A percentile compares a stretch with the other conserved stretches of the same genome.
Evolutionary conservation across 495 filamentous ascomycete genomes (phyloP).

Genomic region (Aspergillus sclerotioniger): DNA sequence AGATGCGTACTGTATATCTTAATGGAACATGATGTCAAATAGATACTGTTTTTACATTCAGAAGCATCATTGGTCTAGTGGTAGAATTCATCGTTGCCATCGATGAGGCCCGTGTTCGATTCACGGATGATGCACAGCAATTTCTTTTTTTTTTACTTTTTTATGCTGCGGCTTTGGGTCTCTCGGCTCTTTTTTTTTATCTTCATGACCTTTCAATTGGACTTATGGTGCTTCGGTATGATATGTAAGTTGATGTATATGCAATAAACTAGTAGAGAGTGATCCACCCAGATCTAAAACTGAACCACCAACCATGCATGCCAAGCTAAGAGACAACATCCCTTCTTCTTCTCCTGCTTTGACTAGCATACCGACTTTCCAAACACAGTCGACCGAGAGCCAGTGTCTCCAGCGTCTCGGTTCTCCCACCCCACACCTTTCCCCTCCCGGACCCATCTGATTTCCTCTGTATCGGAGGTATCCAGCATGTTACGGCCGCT

Average conservation of each 20-base stretch:
- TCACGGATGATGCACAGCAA: conserved; percentile 51
- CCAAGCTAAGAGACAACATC: not conserved
- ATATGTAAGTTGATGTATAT: not conserved
- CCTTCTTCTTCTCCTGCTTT: conserved; percentile 1
- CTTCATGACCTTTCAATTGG: not conserved
- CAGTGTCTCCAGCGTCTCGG: conserved; percentile 42
- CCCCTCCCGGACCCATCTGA: conserved; percentile 16
- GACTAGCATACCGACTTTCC: conserved; percentile 37
- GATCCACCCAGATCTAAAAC: too few relatives aligned
- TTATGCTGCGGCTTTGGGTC: not conserved
- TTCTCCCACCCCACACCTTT: conserved; percentile 39
- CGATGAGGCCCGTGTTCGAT: conserved; percentile 60
- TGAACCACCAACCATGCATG: not conserved
- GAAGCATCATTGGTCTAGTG: conserved; percentile 57
- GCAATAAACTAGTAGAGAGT: too few relatives aligned
- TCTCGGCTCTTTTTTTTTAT: not conserved
- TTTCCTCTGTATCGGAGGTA: conserved; percentile 37
- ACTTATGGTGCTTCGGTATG: not conserved
- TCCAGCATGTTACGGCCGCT: conserved; percentile 44
- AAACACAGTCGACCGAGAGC: conserved; percentile 37
- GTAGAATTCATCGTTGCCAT: conserved; percentile 62
- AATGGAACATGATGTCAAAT: not conserved
- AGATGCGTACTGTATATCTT: too few relatives aligned
- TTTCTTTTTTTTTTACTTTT: not conserved
- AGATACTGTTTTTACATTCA: not conserved